These are phyloP conservation scores for Mucor saturninus DNA, from an alignment of 371 early-diverging fungal genomes.

Conservation along the genomic window DNA sequence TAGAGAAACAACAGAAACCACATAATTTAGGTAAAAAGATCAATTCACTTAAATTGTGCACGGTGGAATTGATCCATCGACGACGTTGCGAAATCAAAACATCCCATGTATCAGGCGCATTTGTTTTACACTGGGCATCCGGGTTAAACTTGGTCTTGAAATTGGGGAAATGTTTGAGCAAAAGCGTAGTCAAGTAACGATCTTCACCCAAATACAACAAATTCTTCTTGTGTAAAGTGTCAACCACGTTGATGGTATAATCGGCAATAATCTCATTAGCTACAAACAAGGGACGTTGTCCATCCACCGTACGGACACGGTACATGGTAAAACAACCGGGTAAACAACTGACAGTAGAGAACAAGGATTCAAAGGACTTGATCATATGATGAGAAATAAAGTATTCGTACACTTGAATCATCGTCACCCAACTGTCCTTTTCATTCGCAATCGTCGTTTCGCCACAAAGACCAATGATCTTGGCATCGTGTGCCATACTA, in stretches of 20 bases:
- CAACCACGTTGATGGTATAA: constrained; percentile 91
- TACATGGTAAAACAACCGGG: constrained; percentile 94
- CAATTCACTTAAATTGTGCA: constrained; percentile 92
- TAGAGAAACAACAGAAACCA: constrained; percentile 95
- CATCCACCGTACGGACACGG: constrained; percentile 78
- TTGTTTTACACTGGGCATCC: constrained; percentile 92
- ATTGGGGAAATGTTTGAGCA: constrained; percentile 96
- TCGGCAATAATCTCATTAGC: constrained; percentile 85
- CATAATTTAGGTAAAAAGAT: constrained; percentile 83
- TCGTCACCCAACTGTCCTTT: constrained; percentile 83
- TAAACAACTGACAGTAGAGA: constrained; percentile 83
- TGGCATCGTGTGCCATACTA: constrained; percentile 71
- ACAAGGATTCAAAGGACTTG: constrained; percentile 81
- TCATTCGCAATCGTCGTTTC: constrained; percentile 82
- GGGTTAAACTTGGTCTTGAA: constrained; percentile 93
- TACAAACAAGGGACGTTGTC: constrained; percentile 86
- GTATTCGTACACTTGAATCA: constrained; percentile 86
- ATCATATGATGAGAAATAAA: constrained; percentile 81
- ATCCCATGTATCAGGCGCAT: constrained; percentile 91
- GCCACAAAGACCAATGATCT: constrained; percentile 82
- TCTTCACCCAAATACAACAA: constrained; percentile 79
- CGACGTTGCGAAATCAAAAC: constrained; percentile 94
- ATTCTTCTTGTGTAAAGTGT: constrained; percentile 96
- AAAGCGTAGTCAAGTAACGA: constrained; percentile 93
- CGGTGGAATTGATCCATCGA: constrained; percentile 97